Base-by-base conservation (phyloP, 2,329 filamentous ascomycete genomes). In the Trichoderma simmonsii region DNA sequence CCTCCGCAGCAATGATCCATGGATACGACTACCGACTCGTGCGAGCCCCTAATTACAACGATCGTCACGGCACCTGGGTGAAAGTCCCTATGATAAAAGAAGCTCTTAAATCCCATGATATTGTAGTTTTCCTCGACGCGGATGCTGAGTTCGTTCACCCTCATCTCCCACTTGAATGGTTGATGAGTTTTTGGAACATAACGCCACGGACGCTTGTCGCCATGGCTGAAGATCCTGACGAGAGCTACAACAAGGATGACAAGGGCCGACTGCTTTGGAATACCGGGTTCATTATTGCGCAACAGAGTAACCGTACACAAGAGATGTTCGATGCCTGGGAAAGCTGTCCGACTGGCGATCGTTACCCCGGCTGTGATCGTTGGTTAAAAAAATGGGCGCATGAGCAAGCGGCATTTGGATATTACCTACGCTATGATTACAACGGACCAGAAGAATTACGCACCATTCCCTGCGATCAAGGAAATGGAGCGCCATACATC, bases 1-100 rank as follows among this genome's bases (percentile, higher is more conserved):
- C 9, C 18, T 3, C 28, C 28, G 14, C 18, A 78, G 77, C 77
- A 9, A 74, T 79, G 75, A 84, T 86, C 62, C 85, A 86, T 75
- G 84, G 84, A 6, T 86, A 85, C 76, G 83, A 85, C 65, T 86
- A 86, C 76, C 84, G 84, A 39, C 82, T 85, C 68, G 81, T 86
- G 34, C 82, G 81, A 71, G 82, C 82, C 4, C 79, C 82, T 32
- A 79, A 81, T 36, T 82, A 83, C 67, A 74, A 77, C 2, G 81
- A 83, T 66, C 82, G 83, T 65, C 81, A 81, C 75, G 81, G 81
- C 30, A 86, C 84, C 18, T 86, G 85, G 85, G 81, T 83, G 51
- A 83, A 84, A 73, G 81, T 84, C 0, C 79, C 81, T 9, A 78
- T 80, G 12, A 76, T 85, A 30, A 77, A 78, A 48, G 77, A 83